phyloP scores from a whole-genome alignment of 2,329 filamentous ascomycete species.

The Stachybotrys elegans region DNA sequence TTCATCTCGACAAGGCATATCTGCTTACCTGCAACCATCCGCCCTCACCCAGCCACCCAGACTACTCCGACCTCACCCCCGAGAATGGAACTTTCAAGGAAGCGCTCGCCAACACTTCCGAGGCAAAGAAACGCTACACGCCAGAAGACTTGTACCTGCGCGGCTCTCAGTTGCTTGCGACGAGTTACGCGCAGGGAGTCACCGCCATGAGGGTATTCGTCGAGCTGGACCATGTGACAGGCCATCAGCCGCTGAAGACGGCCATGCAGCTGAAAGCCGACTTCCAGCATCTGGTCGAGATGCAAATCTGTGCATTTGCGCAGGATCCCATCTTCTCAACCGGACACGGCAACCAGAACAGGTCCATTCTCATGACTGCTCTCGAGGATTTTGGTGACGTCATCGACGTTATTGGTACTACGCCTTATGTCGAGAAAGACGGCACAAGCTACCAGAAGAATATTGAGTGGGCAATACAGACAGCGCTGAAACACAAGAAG shows the following conservation, averaged over 20 bases:
- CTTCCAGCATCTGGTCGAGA: neutral
- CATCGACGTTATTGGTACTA: neutral
- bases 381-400: neutral
- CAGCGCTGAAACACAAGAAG: neutral
- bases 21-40: neutral
- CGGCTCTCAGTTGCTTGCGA: neutral
- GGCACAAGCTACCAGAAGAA: neutral
- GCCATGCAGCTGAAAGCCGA: neutral
- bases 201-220: neutral
- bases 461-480: neutral
- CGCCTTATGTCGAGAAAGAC: neutral
- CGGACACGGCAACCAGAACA: neutral
- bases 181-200: neutral
- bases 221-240: neutral
- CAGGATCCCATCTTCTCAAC: slow-evolving; percentile 2
- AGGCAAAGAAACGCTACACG: slow-evolving; percentile 1
- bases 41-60: neutral
- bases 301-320: neutral
- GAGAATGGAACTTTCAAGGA: neutral
- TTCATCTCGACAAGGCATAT: slow-evolving; percentile 2
- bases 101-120: neutral
- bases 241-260: neutral
- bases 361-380: neutral
- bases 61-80: neutral
- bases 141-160: slow-evolving; percentile 1